phyloP scores from a whole-genome alignment of 2,329 filamentous ascomycete species.

The Emmonsiellopsis sp. region DNA sequence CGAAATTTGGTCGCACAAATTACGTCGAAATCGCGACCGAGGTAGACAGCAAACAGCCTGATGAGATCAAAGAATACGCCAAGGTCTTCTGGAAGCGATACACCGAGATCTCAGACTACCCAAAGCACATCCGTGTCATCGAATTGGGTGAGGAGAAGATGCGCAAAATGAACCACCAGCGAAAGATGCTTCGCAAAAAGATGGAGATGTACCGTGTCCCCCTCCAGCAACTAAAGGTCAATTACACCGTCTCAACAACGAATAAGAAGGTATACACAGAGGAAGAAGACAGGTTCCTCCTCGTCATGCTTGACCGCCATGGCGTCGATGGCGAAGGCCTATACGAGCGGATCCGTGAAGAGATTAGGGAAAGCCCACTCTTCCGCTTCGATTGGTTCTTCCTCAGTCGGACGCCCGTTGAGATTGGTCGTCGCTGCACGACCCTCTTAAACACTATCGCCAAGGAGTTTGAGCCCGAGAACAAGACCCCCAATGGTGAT shows the following conservation, averaged over 20 bases:
- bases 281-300: conserved; percentile 89
- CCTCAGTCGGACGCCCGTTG: conserved; percentile 82
- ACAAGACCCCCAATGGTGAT: conserved; percentile 50
- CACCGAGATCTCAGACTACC: conserved; percentile 78
- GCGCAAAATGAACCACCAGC: conserved; percentile 81
- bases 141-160: conserved; percentile 88
- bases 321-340: conserved; percentile 85
- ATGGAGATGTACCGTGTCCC: conserved; percentile 95
- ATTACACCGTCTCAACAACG: conserved; percentile 96
- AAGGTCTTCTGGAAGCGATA: conserved; percentile 96
- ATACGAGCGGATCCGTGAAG: conserved; percentile 92
- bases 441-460: conserved; percentile 91
- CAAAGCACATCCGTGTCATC: conserved; percentile 80
- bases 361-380: conserved; percentile 85
- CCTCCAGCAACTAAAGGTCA: conserved; percentile 94
- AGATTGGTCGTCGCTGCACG: conserved; percentile 85
- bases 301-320: conserved; percentile 86
- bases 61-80: conserved; percentile 83
- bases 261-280: conserved; percentile 99
- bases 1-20: conserved; percentile 80
- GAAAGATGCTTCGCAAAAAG: conserved; percentile 89
- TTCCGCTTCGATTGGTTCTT: conserved; percentile 99
- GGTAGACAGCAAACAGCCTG: conserved; percentile 77
- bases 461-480: conserved; percentile 71
- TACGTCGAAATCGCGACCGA: conserved; percentile 80